These are phyloP conservation scores for Claviceps purpurea DNA, from an alignment of 2,329 filamentous ascomycete genomes.

Conservation along the genomic window DNA sequence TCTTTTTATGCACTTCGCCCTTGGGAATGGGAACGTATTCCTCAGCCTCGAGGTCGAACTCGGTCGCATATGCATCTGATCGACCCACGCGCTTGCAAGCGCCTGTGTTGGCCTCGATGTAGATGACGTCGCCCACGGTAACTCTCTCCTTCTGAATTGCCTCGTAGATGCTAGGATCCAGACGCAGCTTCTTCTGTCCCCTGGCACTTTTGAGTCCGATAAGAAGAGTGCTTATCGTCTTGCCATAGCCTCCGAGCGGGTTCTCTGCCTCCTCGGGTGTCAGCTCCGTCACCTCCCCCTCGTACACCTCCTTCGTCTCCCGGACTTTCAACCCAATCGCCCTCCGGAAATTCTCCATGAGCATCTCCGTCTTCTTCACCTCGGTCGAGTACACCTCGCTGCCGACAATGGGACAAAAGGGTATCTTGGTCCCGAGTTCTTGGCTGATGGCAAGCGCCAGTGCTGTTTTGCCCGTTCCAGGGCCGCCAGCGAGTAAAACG, in stretches of 20 bases:
- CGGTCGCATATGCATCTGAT: conserved; percentile 92
- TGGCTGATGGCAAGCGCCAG: conserved; percentile 91
- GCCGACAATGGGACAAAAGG: conserved; percentile 94
- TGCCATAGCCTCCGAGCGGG: conserved; percentile 88
- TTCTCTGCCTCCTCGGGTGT: conserved; percentile 98
- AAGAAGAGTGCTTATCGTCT: conserved; percentile 90
- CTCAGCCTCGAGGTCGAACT: conserved; percentile 96
- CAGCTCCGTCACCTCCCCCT: conserved; percentile 95
- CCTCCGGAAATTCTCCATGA: conserved; percentile 98
- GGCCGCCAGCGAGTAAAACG: conserved; percentile 83
- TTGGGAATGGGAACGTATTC: conserved; percentile 98
- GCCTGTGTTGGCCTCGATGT: conserved; percentile 97
- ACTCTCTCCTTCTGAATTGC: conserved; percentile 98
- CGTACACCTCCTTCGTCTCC: conserved; percentile 98
- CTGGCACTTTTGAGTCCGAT: conserved; percentile 91
- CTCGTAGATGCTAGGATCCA: conserved; percentile 98
- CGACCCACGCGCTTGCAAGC: conserved; percentile 94
- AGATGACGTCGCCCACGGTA: conserved; percentile 91
- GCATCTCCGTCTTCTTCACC: conserved; percentile 97
- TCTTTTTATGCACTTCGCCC: conserved; percentile 99
- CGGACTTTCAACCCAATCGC: conserved; percentile 94
- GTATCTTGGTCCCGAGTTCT: conserved; percentile 94
- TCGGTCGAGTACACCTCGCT: conserved; percentile 97
- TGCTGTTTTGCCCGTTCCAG: conserved; percentile 93
- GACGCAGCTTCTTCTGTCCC: conserved; percentile 91